These are phyloP conservation scores for Globisporangium barbulae DNA, from an alignment of 352 stramenopile genomes.

Conservation along the genomic window DNA sequence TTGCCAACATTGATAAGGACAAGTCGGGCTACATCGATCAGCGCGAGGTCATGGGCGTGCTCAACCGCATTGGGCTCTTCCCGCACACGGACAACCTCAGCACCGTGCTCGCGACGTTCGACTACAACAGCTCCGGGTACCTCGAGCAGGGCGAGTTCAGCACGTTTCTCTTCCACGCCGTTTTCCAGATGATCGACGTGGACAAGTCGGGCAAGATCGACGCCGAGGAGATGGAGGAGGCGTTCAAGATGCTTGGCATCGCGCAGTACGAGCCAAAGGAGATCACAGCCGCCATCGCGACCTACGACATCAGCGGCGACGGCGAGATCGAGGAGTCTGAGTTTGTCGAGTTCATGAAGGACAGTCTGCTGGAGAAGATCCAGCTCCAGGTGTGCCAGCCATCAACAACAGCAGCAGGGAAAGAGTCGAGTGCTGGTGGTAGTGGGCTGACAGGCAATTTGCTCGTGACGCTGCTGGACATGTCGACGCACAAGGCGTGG, in stretches of 20 bases:
- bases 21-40: constrained; percentile 55
- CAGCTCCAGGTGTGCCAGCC: constrained; percentile 38
- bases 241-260: constrained; percentile 70
- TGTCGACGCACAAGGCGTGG: constrained; percentile 59
- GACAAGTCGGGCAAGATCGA: constrained; percentile 77
- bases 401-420: not conserved
- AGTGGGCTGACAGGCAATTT: not conserved
- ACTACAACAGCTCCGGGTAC: constrained; percentile 48
- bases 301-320: constrained; percentile 73
- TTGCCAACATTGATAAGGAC: constrained; percentile 61
- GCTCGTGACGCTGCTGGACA: constrained; percentile 41
- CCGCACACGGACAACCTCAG: constrained; percentile 45
- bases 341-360: constrained; percentile 81
- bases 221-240: constrained; percentile 65
- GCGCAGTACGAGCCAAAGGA: constrained; percentile 58
- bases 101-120: constrained; percentile 42
- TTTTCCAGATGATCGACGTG: constrained; percentile 75
- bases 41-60: constrained; percentile 51
- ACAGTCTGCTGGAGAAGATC: constrained; percentile 55
- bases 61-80: constrained; percentile 68
- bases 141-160: constrained; percentile 61
- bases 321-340: constrained; percentile 80
- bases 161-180: constrained; percentile 65
- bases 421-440: not conserved
- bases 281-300: constrained; percentile 55